phyloP scores from a whole-genome alignment of 1,284 basidiomycete species.

The Lignosus rhinocerotis region DNA sequence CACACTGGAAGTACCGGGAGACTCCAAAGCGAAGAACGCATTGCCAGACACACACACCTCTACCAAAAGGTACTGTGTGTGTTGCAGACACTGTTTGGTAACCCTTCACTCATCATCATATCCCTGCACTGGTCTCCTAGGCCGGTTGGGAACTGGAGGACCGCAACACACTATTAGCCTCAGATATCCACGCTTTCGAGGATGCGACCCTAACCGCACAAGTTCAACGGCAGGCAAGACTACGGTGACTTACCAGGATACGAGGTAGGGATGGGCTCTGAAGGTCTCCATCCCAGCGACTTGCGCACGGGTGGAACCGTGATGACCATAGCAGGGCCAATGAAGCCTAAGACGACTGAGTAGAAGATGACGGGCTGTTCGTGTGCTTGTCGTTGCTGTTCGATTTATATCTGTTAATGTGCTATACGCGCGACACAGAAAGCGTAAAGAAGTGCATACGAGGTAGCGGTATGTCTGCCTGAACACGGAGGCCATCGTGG shows the following conservation, averaged over 20 bases:
- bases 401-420: too few species aligned
- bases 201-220: neutral
- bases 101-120: conserved; percentile 46
- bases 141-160: conserved; percentile 47
- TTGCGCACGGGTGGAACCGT: conserved; percentile 81
- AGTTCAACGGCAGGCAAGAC: neutral
- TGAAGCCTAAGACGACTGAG: conserved; percentile 74
- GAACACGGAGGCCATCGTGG: conserved; percentile 47
- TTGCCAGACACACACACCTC: conserved; percentile 9
- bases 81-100: neutral
- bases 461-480: conserved; percentile 47
- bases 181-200: too few species aligned
- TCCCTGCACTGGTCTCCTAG: conserved; percentile 48
- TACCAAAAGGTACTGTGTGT: neutral
- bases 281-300: conserved; percentile 70
- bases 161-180: neutral
- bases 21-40: neutral
- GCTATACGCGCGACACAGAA: too few species aligned
- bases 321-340: conserved; percentile 78
- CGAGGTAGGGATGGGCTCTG: conserved; percentile 78
- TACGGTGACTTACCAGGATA: conserved; percentile 76
- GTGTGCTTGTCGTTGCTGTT: conserved; percentile 80
- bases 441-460: too few species aligned
- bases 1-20: neutral
- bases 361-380: conserved; percentile 93